Percentiles rank a stretch among this genome's conserved stretches.
Conservation (phyloP, 352 stramenopile species). For the Halophytophthora batemanensis region DNA sequence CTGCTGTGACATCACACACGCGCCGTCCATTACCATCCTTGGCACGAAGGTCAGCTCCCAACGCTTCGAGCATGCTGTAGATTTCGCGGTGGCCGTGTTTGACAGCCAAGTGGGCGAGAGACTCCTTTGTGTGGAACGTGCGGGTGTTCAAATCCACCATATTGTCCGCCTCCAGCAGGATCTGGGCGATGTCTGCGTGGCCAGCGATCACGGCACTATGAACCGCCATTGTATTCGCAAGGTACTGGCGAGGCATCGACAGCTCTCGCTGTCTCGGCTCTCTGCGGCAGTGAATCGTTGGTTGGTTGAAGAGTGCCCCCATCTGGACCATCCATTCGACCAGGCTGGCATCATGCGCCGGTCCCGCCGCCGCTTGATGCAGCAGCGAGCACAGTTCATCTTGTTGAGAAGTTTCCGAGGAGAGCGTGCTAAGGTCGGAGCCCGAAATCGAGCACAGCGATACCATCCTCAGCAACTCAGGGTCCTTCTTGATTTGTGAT, state of each 20-base stretch:
- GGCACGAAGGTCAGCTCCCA: constrained; percentile 18
- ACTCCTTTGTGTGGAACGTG: constrained; percentile 26
- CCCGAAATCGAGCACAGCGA: neutral
- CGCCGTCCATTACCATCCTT: constrained; percentile 14
- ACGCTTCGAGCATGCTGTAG: constrained; percentile 8
- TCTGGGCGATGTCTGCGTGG: constrained; percentile 15
- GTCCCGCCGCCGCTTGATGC: constrained; percentile 28
- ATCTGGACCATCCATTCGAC: constrained; percentile 44
- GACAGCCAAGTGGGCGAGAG: constrained; percentile 24
- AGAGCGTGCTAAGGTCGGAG: neutral
- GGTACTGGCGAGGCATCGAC: neutral
- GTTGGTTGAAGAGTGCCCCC: constrained; percentile 16
- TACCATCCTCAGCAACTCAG: constrained; percentile 8
- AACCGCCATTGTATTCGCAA: constrained; percentile 18
- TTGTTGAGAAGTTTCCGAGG: neutral
- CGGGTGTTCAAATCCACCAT: constrained; percentile 25
- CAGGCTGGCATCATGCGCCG: constrained; percentile 20
- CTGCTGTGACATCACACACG: constrained; percentile 17
- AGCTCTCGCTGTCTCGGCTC: constrained; percentile 5
- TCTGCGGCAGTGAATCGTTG: constrained; percentile 10
- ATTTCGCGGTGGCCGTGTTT: constrained; percentile 17
- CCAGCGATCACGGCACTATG: constrained; percentile 21
- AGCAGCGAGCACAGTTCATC: constrained; percentile 14
- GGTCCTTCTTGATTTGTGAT: constrained; percentile 13
- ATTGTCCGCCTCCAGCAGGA: constrained; percentile 26